Evolutionary conservation across 1,284 basidiomycete genomes (phyloP).

Genomic region (Omphalotus olearius): DNA sequence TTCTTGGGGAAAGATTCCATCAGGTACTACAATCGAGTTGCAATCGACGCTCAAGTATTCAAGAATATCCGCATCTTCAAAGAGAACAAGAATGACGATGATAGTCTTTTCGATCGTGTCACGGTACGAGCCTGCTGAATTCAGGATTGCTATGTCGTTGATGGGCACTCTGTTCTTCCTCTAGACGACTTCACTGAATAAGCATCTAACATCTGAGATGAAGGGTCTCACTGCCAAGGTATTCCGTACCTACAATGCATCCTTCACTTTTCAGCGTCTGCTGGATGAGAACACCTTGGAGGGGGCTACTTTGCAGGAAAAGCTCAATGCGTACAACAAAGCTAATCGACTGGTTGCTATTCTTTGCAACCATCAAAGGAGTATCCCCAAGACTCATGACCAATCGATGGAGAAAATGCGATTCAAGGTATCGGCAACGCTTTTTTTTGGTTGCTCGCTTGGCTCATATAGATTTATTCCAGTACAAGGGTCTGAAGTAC

Average conservation of each 20-base stretch:
- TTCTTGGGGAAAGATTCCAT: slow-evolving; percentile 98
- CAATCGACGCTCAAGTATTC: slow-evolving; percentile 85
- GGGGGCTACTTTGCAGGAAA: slow-evolving; percentile 81
- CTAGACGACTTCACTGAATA: slow-evolving; percentile 83
- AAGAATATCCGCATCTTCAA: slow-evolving; percentile 91
- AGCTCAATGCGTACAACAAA: slow-evolving; percentile 91
- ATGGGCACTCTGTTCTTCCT: too few relatives aligned
- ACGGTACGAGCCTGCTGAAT: slow-evolving; percentile 49
- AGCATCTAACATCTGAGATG: slow-evolving; percentile 90
- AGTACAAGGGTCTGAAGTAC: slow-evolving; percentile 68
- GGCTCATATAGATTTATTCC: not conserved
- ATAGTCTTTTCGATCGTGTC: slow-evolving; percentile 92
- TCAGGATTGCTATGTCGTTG: not conserved
- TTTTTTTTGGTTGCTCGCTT: not conserved
- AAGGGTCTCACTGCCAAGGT: slow-evolving; percentile 96
- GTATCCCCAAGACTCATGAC: slow-evolving; percentile 86
- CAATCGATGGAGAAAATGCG: slow-evolving; percentile 90
- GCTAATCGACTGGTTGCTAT: slow-evolving; percentile 95
- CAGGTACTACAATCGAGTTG: slow-evolving; percentile 87
- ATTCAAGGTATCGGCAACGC: slow-evolving; percentile 63
- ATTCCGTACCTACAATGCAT: slow-evolving; percentile 98
- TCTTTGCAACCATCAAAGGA: slow-evolving; percentile 96
- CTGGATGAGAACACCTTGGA: slow-evolving; percentile 73
- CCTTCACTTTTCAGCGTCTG: slow-evolving; percentile 88
- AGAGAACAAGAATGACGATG: slow-evolving; percentile 83